Evolutionary conservation across 208 protist species (phyloP), one percentile per base, ranked within the genome.

Genomic region (Zelonia costaricensis): DNA sequence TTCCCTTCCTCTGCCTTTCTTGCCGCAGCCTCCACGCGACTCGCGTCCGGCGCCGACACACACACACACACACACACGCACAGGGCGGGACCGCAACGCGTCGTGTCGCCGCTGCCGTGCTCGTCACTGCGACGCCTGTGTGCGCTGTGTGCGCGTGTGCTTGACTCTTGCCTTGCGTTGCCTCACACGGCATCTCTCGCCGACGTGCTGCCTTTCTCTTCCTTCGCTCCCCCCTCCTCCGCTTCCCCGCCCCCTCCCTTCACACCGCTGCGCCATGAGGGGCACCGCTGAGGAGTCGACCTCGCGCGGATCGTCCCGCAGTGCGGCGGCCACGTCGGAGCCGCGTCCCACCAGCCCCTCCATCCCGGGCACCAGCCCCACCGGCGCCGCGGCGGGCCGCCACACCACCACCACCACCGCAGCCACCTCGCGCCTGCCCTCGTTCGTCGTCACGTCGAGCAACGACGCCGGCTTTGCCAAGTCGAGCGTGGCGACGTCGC

Each of bases 401-500:
- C 39, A 28, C 15, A 33, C 28, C 27, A 22, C 57, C 1, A 42
- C 33, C 2, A 20, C 3, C 12, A 13, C 31, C 18, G 22, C 54
- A 23, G n/a, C 40, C 3, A 25, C 54, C 10, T 28, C 30, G 22
- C 35, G 7, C 9, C 18, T 62, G 30, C 49, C 65, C 6, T 51
- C 65, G 8, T 72, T 72, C 23, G 65, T 72, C 10, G 65, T 72
- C 6, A 72, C 65, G 1, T 72, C 65, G 8, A 55, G 65, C 58
- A 64, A 72, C 35, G 65, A 64, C 16, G 35, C 57, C 9, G 13
- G 46, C 25, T 58, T 43, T 18, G n/a, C 47, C 0, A 31, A 51
- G 28, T 2, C 55, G 39, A 20, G 10, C 15, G 36, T 15, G 36
- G 35, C 57, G 25, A 18, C 43, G 7, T 33, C 57, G 8, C 30